Evolutionary conservation across 352 stramenopile species (phyloP).

Genomic region (Globisporangium spiculum): DNA sequence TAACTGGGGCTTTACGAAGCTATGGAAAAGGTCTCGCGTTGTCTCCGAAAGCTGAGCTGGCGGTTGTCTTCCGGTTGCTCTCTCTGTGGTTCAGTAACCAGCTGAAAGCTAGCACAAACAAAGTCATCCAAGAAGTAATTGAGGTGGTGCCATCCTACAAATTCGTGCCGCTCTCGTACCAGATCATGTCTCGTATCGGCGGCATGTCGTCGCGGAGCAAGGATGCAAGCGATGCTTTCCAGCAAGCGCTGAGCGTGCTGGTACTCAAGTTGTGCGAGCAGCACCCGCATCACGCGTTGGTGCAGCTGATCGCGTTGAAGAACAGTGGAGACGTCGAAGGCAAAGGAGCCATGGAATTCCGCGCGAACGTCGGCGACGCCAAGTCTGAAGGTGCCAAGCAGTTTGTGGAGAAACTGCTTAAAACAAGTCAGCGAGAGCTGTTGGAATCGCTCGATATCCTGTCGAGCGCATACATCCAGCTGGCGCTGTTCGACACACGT

Average conservation of each 20-base stretch:
- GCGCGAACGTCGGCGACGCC: constrained; percentile 73
- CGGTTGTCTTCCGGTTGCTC: constrained; percentile 91
- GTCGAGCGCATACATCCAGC: constrained; percentile 70
- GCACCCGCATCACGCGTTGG: constrained; percentile 95
- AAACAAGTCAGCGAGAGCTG: constrained; percentile 49
- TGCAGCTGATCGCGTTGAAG: constrained; percentile 94
- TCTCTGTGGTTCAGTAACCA: constrained; percentile 95
- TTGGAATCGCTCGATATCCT: constrained; percentile 77
- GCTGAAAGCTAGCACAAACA: constrained; percentile 65
- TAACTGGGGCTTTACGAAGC: constrained; percentile 85
- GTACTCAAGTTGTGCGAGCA: constrained; percentile 92
- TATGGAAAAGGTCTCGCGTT: constrained; percentile 69
- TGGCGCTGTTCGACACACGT: constrained; percentile 78
- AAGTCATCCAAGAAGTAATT: constrained; percentile 82
- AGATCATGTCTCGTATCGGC: constrained; percentile 96
- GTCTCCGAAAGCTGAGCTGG: constrained; percentile 73
- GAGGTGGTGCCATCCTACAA: constrained; percentile 92
- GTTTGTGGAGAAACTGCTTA: constrained; percentile 59
- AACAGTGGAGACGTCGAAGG: constrained; percentile 91
- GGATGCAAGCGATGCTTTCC: constrained; percentile 46
- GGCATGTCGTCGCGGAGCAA: constrained; percentile 16
- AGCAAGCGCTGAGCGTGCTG: constrained; percentile 84
- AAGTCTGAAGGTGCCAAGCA: constrained; percentile 65
- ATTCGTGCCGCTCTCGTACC: constrained; percentile 96
- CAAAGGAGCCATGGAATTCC: constrained; percentile 74